phyloP scores from a whole-genome alignment of 805 yeast genomes.

The Suhomyces prunicola region DNA sequence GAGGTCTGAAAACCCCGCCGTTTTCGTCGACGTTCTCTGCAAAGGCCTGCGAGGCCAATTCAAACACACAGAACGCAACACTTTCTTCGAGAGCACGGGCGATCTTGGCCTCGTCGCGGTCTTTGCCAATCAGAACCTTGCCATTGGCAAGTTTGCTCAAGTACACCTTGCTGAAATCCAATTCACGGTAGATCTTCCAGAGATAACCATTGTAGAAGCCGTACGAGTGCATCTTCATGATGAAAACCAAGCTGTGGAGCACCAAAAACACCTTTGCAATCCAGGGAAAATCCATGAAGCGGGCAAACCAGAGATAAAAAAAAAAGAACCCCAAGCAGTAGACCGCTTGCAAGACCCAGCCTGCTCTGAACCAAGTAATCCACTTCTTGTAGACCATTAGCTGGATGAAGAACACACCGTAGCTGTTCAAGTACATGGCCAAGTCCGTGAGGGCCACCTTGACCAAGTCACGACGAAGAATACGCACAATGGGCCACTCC shows the following conservation, averaged over 20 bases:
- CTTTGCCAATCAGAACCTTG: slow-evolving; percentile 17
- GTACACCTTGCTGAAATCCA: slow-evolving; percentile 45
- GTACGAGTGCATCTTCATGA: slow-evolving; percentile 96
- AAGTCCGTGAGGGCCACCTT: slow-evolving; percentile 74
- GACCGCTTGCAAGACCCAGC: slow-evolving; percentile 57
- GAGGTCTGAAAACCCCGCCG: slow-evolving; percentile 3
- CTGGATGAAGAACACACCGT: slow-evolving; percentile 61
- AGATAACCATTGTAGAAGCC: slow-evolving; percentile 90
- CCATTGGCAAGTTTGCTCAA: slow-evolving; percentile 31
- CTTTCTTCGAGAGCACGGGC: slow-evolving; percentile 34
- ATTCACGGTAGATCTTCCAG: slow-evolving; percentile 60
- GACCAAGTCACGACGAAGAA: slow-evolving; percentile 58
- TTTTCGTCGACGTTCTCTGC: slow-evolving; percentile 14
- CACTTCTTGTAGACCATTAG: slow-evolving; percentile 40
- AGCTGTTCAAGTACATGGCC: slow-evolving; percentile 67
- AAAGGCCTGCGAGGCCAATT: slow-evolving; percentile 57
- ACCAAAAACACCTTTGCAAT: slow-evolving; percentile 82
- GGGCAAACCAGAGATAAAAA: slow-evolving; percentile 50
- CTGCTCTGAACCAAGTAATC: slow-evolving; percentile 61
- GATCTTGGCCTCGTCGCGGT: slow-evolving; percentile 3
- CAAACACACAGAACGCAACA: slow-evolving; percentile 67
- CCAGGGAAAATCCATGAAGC: slow-evolving; percentile 67
- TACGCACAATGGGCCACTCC: slow-evolving; percentile 52
- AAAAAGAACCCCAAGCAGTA: slow-evolving; percentile 54
- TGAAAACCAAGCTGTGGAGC: slow-evolving; percentile 76